Conservation (phyloP, 1,139 yeast species). For the Groenewaldozyma auringiensis region DNA sequence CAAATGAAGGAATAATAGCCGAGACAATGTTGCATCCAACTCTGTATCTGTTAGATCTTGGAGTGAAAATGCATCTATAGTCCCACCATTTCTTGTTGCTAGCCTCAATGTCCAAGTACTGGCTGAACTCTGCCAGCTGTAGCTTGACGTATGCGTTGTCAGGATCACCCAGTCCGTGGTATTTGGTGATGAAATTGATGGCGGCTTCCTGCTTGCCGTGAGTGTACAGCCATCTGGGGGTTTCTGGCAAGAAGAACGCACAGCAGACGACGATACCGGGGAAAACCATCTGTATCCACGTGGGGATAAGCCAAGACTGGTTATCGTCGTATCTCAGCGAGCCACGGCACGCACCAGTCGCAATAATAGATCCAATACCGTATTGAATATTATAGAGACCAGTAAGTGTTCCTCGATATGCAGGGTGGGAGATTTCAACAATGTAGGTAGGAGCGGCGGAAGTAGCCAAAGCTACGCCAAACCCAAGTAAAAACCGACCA, state of each 20-base stretch:
- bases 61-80: conserved; percentile 10
- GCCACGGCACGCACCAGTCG: conserved; percentile 11
- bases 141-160: conserved; percentile 11
- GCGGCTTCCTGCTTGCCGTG: conserved; percentile 40
- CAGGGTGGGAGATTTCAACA: conserved; percentile 26
- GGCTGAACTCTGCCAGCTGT: conserved; percentile 14
- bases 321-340: not conserved
- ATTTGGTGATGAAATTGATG: conserved; percentile 45
- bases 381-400: conserved; percentile 30
- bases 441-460: conserved; percentile 15
- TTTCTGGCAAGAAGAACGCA: conserved; percentile 36
- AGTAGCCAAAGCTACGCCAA: conserved; percentile 18
- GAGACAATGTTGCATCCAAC: conserved; percentile 6
- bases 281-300: conserved; percentile 27
- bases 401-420: conserved; percentile 35
- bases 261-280: conserved; percentile 14
- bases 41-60: conserved; percentile 10
- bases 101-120: conserved; percentile 11
- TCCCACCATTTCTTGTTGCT: conserved; percentile 16
- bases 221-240: conserved; percentile 42
- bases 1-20: conserved; percentile 4
- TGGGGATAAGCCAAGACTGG: conserved; percentile 36
- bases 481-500: conserved; percentile 21
- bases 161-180: conserved; percentile 26
- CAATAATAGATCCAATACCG: conserved; percentile 32